Base-by-base conservation (phyloP, 805 yeast species). In the Pichia sporocuriosa region DNA sequence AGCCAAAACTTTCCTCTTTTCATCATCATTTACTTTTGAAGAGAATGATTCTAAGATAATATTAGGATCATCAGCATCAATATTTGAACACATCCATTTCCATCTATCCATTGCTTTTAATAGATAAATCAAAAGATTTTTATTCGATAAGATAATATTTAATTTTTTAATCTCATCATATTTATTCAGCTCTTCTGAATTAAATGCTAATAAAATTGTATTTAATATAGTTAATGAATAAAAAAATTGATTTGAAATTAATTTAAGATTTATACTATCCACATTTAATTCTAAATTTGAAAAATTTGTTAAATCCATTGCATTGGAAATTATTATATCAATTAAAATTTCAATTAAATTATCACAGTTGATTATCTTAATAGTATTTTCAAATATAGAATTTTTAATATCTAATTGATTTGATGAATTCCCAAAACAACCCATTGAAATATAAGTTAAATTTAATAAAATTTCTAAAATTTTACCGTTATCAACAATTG, bases 41-140 rank as follows among this genome's bases (percentile, higher is more conserved):
- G 45, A 31, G 13, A 50, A 24, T 8, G 50, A 34, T 19, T 46
- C 46, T 4, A 51, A 33, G 20, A 51, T 36, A 11, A 32, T 20
- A 16, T 29, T 25, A 3, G 46, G 43, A 32, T 48, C 56, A 15
- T 42, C 46, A n/a, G 52, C 54, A 12, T 48, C 54, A 3, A 51
- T 27, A 32, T 56, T 60, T 19, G 48, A 42, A 1, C 59, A 52
- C 19, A 62, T 30, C 81, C 84, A 78, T 49, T 84, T 72, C 85
- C 90, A 81, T 33, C 70, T 63, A 47, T 81, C 89, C 8, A 84
- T 67, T 37, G 73, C 69, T 30, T 63, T 58, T 1, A 77, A 61
- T 6, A 84, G 47, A 13, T 57, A 57, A 2, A 65, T 45, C 29
- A 84, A 47, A 1, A 84, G 15, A 23, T 72, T 65, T 0, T 59